Evolutionary conservation across 202 grass and related monocot genomes (phyloP), one percentile per base, ranked within the genome.

Genomic region (Eragrostis tef): DNA sequence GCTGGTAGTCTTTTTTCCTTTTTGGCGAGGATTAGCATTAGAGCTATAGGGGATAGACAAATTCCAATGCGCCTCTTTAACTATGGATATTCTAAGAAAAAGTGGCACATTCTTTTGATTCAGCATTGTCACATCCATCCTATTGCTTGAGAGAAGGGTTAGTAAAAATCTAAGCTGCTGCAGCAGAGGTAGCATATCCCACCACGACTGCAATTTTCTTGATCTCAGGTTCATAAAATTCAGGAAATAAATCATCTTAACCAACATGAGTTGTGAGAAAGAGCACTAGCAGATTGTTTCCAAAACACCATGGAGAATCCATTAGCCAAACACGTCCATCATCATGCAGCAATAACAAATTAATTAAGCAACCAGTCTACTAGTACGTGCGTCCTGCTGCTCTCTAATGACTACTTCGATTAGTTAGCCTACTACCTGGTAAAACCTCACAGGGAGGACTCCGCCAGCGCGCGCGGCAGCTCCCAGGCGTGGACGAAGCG

Each of bases 231-330:
- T 71, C 80, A 57, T 87, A 83, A 70, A 97, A 98, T 78, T 98
- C 88, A 71, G 88, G 90, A 81, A 97, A 97, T 68, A 97, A 73
- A 64, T 97, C 88, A 36, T 97, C 86, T 91, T 97, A 94, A 74
- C 92, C 79, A 39, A 39, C 34, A 39, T 2, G 3, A 39, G 34
- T 6, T 5, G 3, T 39, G 34, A 39, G 34, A 39, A 39, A 39
- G 34, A 39, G 31, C 6, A 39, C 34, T 39, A 39, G 34, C 34
- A 39, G 34, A 39, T 39, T 39, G 34, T 2, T 39, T 39, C 2
- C 34, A 39, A 39, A 5, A 39, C 34, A 39, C 34, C 34, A 39
- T 39, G 3, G 34, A 39, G 34, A 39, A 39, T 39, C 34, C 34
- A 39, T 39, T 5, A 39, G 34, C 34, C 3, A 3, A 39, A 39